A percentile compares a stretch with the other conserved stretches of the same genome.
phyloP scores from a whole-genome alignment of 192 early-diverging fungal genomes.

The Dissophora ornata region DNA sequence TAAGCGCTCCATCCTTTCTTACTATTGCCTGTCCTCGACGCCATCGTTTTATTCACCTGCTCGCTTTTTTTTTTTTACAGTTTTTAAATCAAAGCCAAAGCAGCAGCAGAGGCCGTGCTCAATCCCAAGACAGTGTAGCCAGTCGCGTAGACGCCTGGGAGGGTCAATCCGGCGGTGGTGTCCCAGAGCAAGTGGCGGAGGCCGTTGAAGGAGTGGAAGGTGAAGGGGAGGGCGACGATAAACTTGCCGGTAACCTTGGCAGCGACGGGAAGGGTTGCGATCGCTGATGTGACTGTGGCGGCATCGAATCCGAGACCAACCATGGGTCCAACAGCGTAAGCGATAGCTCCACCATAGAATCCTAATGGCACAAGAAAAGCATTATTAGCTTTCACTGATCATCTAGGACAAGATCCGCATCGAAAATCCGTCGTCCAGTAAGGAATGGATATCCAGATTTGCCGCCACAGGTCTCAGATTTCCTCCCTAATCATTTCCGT shows the following conservation, averaged over 20 bases:
- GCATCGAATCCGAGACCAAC: slow-evolving; percentile 73
- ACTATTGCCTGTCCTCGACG: too few relatives aligned
- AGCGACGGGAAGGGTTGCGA: slow-evolving; percentile 74
- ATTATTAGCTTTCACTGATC: too few relatives aligned
- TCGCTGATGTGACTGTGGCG: slow-evolving; percentile 71
- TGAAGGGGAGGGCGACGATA: slow-evolving; percentile 74
- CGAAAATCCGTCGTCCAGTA: too few relatives aligned
- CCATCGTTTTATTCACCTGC: not conserved
- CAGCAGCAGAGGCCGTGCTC: slow-evolving; percentile 66
- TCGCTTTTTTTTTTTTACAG: too few relatives aligned
- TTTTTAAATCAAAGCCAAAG: slow-evolving; percentile 67
- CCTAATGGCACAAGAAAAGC: slow-evolving; percentile 42
- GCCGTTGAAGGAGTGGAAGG: slow-evolving; percentile 89
- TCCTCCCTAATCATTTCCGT: too few relatives aligned
- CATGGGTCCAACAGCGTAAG: slow-evolving; percentile 73
- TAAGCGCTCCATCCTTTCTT: too few relatives aligned
- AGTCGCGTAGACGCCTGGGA: slow-evolving; percentile 84
- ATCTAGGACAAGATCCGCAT: too few relatives aligned
- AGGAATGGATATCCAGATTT: too few relatives aligned
- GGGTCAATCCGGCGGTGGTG: slow-evolving; percentile 70
- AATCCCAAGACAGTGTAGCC: slow-evolving; percentile 82
- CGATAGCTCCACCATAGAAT: slow-evolving; percentile 75
- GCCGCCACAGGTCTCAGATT: too few relatives aligned
- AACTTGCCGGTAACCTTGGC: slow-evolving; percentile 79
- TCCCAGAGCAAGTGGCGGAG: slow-evolving; percentile 96